Evolutionary conservation across 305 asterid species (phyloP), one percentile per base, ranked within the genome.

Genomic region (Ilex paraguariensis): DNA sequence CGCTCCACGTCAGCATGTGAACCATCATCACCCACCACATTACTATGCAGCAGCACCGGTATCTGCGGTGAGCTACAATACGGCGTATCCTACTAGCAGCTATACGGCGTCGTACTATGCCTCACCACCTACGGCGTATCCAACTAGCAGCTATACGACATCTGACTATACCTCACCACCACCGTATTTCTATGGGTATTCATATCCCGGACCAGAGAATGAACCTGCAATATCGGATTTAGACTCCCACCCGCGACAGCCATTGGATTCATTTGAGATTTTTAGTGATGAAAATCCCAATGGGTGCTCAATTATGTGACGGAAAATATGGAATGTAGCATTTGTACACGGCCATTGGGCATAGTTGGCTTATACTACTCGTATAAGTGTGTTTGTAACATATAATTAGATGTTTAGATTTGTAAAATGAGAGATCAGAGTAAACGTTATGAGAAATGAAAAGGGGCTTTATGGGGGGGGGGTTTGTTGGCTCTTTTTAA

Each of bases 261-360:
- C 86, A 77, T 69, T 74, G 84, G 95, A 87, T 82, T 85, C 95
- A 5, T 81, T 87, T 66, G 93, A 87, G 69, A 77, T 87, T 57
- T 87, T 87, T 65, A 84, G 95, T 52, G 95, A 84, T 62, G 95
- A 87, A 66, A 87, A 87, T 76, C 93, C 95, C 7, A 87, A 87
- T 58, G 93, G 90, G 21, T 87, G 95, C 73, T 72, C 62, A 30
- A 62, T 85, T 31, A 80, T 83, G 86, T 85, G 71, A 82, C 17
- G 54, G n/a, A 39, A 16, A 3, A 48, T 40, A 44, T 53, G 2
- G 42, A n/a, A 15, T 39, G 39, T 31, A 15, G 15, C 28, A 21
- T 21, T 21, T 21, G 28, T 21, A 21, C 28, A 21, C 28, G 28
- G 28, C 28, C 28, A 21, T 21, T 21, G 28, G 28, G 28, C 28